These are phyloP conservation scores for Kazachstania psychrophila DNA, from an alignment of 805 yeast genomes.

Conservation along the genomic window DNA sequence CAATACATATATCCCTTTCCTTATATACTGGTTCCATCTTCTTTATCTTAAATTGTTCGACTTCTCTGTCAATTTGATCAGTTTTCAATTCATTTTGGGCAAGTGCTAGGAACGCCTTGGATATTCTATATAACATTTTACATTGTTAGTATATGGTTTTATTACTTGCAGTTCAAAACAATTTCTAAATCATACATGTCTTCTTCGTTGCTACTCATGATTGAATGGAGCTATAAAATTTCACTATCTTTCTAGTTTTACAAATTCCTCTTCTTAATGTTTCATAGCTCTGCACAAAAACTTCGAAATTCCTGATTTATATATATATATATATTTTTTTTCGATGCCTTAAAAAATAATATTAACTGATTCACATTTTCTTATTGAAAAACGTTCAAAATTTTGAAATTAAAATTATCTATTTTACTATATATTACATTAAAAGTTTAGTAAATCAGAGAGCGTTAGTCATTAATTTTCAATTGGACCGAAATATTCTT, in stretches of 20 bases:
- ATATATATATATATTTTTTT: no score
- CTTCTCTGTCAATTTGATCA: constrained; percentile 51
- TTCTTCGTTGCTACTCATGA: neutral
- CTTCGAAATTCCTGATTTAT: no score
- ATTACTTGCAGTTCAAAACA: no score
- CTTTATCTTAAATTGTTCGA: constrained; percentile 42
- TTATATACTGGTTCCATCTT: constrained; percentile 49
- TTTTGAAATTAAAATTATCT: neutral
- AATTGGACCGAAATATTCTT: constrained; percentile 44
- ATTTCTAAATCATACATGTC: neutral
- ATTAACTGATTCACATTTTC: no score
- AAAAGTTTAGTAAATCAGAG: no score
- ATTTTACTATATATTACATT: neutral
- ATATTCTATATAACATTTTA: constrained; percentile 3
- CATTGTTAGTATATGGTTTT: constrained; percentile 1
- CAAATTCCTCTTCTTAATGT: no score
- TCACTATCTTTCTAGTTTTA: no score
- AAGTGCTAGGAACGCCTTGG: constrained; percentile 28
- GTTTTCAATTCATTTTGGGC: constrained; percentile 51
- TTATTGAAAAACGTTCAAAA: neutral
- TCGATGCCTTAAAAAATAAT: no score
- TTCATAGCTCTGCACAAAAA: no score
- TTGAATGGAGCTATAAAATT: no score
- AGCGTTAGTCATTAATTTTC: no score
- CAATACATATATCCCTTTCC: constrained; percentile 45